These are phyloP conservation scores for Gonapodya prolifera DNA, from an alignment of 192 early-diverging fungal species.

Conservation along the genomic window DNA sequence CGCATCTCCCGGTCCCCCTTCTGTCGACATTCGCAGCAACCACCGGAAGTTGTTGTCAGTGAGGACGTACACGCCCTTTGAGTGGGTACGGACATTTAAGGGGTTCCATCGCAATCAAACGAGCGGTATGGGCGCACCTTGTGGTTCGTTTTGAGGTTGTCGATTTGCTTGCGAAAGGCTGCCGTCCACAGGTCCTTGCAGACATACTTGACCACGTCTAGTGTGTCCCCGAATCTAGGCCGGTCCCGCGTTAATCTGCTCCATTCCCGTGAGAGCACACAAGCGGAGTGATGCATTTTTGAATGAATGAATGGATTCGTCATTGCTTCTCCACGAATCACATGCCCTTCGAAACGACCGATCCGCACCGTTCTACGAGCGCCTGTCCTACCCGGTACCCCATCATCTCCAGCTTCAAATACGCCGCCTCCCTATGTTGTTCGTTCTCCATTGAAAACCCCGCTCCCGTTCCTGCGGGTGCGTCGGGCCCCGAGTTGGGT, in stretches of 20 bases:
- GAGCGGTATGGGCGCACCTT: conserved; percentile 33
- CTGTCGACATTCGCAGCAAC: conserved; percentile 84
- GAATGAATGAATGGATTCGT: too few species aligned
- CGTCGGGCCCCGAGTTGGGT: conserved; percentile 33
- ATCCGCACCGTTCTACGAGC: conserved; percentile 58
- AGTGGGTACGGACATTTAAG: background rate
- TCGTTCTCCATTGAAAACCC: conserved; percentile 39
- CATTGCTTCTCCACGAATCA: too few species aligned
- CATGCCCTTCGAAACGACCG: background rate
- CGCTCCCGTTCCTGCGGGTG: conserved; percentile 12
- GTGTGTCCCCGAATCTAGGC: conserved; percentile 78
- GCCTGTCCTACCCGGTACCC: conserved; percentile 83
- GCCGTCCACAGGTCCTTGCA: conserved; percentile 97
- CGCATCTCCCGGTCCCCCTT: conserved; percentile 61
- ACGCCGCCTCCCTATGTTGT: conserved; percentile 59
- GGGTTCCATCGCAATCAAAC: background rate
- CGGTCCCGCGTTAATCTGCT: conserved; percentile 67
- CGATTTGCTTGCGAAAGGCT: conserved; percentile 93
- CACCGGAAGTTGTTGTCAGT: conserved; percentile 96
- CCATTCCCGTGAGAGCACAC: too few species aligned
- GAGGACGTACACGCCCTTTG: conserved; percentile 87
- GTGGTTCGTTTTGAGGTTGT: conserved; percentile 98
- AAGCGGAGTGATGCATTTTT: too few species aligned
- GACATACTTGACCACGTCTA: conserved; percentile 97
- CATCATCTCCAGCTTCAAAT: conserved; percentile 78